Conservation (phyloP, 2,329 filamentous ascomycete genomes). For the Fusarium staphyleae region DNA sequence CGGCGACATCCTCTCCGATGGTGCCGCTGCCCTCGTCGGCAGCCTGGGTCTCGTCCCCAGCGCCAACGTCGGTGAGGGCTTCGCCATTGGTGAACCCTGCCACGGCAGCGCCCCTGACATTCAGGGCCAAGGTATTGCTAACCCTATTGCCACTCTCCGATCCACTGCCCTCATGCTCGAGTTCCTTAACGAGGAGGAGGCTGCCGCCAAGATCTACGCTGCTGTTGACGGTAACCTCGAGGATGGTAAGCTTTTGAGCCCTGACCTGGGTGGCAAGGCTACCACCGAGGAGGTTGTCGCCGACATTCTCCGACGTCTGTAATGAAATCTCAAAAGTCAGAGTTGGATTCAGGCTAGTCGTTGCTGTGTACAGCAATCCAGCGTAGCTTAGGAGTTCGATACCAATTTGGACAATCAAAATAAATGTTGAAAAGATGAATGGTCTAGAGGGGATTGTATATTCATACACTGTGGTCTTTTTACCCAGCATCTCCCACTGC, state of each 20-base stretch:
- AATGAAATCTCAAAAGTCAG: conserved; percentile 42
- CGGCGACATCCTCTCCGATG: conserved; percentile 95
- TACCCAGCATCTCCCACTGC: conserved; percentile 19
- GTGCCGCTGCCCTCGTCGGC: conserved; percentile 91
- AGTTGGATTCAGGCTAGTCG: conserved; percentile 6
- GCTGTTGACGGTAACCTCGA: conserved; percentile 91
- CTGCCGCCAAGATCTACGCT: conserved; percentile 87
- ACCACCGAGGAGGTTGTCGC: conserved; percentile 85
- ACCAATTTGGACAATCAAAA: not conserved
- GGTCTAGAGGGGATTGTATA: conserved; percentile 37
- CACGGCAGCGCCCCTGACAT: conserved; percentile 97
- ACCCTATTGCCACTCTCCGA: conserved; percentile 93
- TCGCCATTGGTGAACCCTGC: conserved; percentile 97
- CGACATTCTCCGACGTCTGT: conserved; percentile 86
- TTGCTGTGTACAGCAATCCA: conserved; percentile 1
- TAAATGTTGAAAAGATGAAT: conserved; percentile 1
- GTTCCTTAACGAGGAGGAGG: conserved; percentile 86
- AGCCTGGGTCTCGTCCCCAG: conserved; percentile 90
- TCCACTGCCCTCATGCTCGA: conserved; percentile 95
- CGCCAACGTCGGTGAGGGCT: conserved; percentile 92
- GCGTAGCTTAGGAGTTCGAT: conserved; percentile 8
- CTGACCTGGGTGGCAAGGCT: conserved; percentile 88
- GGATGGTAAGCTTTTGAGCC: conserved; percentile 82
- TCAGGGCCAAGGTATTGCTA: conserved; percentile 88
- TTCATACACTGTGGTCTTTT: conserved; percentile 30